phyloP scores from a whole-genome alignment of 2,329 filamentous ascomycete genomes.

The Hypoxylon sp. region DNA sequence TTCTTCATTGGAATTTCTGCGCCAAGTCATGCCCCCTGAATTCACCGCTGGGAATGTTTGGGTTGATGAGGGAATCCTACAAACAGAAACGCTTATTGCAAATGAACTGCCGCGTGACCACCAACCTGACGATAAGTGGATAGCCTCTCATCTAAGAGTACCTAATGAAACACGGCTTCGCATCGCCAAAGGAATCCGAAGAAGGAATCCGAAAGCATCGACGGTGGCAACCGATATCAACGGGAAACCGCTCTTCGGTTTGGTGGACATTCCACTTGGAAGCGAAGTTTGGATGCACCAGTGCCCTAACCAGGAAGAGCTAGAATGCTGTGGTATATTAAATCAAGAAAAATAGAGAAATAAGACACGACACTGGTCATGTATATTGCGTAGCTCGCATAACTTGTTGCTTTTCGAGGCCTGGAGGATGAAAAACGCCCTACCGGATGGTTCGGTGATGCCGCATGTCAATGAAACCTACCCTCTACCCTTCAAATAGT shows the following conservation, averaged over 20 bases:
- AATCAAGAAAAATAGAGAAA: too few species aligned
- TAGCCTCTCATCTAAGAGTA: conserved; percentile 65
- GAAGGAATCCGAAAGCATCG: conserved; percentile 49
- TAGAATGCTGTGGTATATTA: too few species aligned
- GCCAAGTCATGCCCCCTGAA: conserved; percentile 57
- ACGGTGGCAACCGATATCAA: conserved; percentile 49
- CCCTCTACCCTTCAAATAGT: conserved; percentile 23
- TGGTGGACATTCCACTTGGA: conserved; percentile 43
- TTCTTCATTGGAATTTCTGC: conserved; percentile 69
- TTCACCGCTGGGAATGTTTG: conserved; percentile 60
- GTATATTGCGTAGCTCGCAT: too few species aligned
- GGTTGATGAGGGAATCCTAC: conserved; percentile 61
- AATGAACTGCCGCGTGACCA: conserved; percentile 59
- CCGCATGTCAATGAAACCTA: too few species aligned
- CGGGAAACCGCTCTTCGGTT: conserved; percentile 48
- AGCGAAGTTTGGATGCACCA: conserved; percentile 65
- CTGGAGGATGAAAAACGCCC: conserved; percentile 1
- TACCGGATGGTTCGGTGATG: conserved; percentile 21
- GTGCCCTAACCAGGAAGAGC: conserved; percentile 48
- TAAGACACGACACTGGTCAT: too few species aligned
- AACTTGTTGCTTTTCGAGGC: conserved; percentile 12
- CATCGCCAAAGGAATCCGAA: conserved; percentile 54
- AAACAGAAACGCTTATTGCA: conserved; percentile 50
- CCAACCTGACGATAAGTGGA: conserved; percentile 65
- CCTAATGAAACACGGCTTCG: conserved; percentile 64